Percentiles rank a stretch among this genome's conserved stretches.
These are phyloP conservation scores for Mycena haematopus DNA, from an alignment of 768 basidiomycete species.

Conservation along the genomic window DNA sequence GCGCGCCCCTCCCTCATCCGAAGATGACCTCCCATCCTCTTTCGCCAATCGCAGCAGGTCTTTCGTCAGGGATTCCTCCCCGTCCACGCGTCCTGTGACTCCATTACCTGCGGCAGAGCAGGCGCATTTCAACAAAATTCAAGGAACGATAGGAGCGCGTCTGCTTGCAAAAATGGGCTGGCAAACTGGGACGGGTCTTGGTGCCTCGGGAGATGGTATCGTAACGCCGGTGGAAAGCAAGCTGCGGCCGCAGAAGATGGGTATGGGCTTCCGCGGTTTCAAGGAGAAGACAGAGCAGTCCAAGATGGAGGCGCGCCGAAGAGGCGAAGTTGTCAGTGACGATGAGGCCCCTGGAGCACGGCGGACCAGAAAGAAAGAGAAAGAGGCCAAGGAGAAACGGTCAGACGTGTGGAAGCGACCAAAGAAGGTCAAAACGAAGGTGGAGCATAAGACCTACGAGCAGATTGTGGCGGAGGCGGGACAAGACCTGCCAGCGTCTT, in stretches of 20 bases:
- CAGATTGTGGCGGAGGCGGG: slow-evolving; percentile 91
- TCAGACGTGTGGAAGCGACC: slow-evolving; percentile 87
- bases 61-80: slow-evolving; percentile 59
- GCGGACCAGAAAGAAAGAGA: slow-evolving; percentile 58
- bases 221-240: slow-evolving; percentile 89
- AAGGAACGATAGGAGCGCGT: slow-evolving; percentile 81
- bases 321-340: slow-evolving; percentile 77
- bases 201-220: slow-evolving; percentile 78
- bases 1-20: slow-evolving; percentile 22
- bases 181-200: slow-evolving; percentile 83
- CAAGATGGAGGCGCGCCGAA: slow-evolving; percentile 76
- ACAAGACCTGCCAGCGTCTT: slow-evolving; percentile 50
- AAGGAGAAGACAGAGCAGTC: slow-evolving; percentile 88
- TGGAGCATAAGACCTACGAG: slow-evolving; percentile 97
- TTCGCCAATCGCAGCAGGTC: slow-evolving; percentile 44
- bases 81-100: slow-evolving; percentile 54
- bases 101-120: slow-evolving; percentile 69
- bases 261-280: slow-evolving; percentile 88
- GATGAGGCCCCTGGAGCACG: slow-evolving; percentile 65
- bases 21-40: slow-evolving; percentile 45
- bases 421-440: slow-evolving; percentile 82
- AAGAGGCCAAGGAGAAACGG: slow-evolving; percentile 62
- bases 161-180: slow-evolving; percentile 97
- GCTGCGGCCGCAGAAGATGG: slow-evolving; percentile 83
- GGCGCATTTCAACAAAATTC: slow-evolving; percentile 84